Evolutionary conservation across 108 stramenopile species (phyloP).

Genomic region (Cyclotella atomus): DNA sequence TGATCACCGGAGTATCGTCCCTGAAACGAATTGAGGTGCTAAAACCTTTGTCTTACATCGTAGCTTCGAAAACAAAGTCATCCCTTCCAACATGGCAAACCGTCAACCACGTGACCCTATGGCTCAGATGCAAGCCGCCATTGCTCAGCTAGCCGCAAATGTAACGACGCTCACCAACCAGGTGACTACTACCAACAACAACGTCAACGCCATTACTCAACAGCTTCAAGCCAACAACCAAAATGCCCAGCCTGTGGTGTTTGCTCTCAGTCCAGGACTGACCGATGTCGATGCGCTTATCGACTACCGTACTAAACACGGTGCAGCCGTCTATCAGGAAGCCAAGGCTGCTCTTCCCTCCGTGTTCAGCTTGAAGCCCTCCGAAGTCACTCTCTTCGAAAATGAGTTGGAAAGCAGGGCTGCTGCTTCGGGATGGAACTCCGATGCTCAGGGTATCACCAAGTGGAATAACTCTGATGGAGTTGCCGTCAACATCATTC

Average conservation of each 20-base stretch:
- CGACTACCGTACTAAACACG: background rate
- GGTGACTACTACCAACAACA: constrained; percentile 1
- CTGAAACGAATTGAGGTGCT: constrained; percentile 5
- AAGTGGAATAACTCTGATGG: background rate
- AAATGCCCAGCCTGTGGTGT: background rate
- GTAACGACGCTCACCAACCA: background rate
- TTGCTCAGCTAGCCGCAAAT: background rate
- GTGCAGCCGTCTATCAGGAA: background rate
- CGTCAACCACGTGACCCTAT: background rate
- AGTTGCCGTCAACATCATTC: background rate
- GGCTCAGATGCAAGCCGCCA: background rate
- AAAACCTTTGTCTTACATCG: background rate
- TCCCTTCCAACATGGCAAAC: too few relatives aligned
- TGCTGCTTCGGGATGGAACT: background rate
- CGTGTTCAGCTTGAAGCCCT: background rate
- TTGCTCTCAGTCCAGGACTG: background rate
- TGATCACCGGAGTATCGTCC: constrained; percentile 2
- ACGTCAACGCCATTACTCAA: background rate
- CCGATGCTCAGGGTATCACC: background rate
- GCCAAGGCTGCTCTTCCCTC: background rate
- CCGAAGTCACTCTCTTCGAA: background rate
- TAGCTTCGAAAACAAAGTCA: background rate
- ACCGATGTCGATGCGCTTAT: background rate
- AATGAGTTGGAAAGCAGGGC: background rate
- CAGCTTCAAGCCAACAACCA: background rate